Conservation (phyloP, 176 grass and related monocot species). For the Raddia guianensis region DNA sequence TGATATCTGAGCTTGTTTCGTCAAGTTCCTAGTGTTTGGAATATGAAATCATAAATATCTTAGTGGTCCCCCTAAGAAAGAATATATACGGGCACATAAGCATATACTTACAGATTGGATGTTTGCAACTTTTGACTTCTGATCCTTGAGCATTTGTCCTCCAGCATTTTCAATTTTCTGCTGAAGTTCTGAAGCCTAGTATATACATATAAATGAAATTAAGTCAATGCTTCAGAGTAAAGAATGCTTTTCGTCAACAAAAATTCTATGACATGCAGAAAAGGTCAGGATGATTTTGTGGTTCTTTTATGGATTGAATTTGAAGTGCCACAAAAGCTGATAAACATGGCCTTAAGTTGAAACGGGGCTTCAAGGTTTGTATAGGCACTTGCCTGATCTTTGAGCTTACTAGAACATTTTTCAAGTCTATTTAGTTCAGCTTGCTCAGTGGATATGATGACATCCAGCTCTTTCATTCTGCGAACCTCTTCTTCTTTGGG, state of each 20-base stretch:
- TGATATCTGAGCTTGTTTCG: conserved; percentile 90
- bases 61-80: background rate
- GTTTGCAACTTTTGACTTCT: conserved; percentile 76
- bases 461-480: conserved; percentile 71
- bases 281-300: conserved; percentile 23
- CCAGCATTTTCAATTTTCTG: conserved; percentile 93
- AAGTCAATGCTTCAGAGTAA: conserved; percentile 8
- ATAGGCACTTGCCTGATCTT: conserved; percentile 67
- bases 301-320: background rate
- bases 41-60: conserved; percentile 2
- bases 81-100: background rate
- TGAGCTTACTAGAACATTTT: conserved; percentile 86
- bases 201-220: background rate
- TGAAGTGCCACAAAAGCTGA: conserved; percentile 13
- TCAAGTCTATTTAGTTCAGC: conserved; percentile 67
- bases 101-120: conserved; percentile 81
- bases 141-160: conserved; percentile 84
- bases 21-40: conserved; percentile 73
- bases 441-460: conserved; percentile 63
- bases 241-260: conserved; percentile 15
- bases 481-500: conserved; percentile 72
- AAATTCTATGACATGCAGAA: conserved; percentile 17
- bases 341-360: background rate
- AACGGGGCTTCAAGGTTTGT: conserved; percentile 26
- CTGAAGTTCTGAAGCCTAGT: conserved; percentile 90